Evolutionary conservation across 345 rosid species (phyloP), one percentile per base, ranked within the genome.

Genomic region (Syzygium oleosum): DNA sequence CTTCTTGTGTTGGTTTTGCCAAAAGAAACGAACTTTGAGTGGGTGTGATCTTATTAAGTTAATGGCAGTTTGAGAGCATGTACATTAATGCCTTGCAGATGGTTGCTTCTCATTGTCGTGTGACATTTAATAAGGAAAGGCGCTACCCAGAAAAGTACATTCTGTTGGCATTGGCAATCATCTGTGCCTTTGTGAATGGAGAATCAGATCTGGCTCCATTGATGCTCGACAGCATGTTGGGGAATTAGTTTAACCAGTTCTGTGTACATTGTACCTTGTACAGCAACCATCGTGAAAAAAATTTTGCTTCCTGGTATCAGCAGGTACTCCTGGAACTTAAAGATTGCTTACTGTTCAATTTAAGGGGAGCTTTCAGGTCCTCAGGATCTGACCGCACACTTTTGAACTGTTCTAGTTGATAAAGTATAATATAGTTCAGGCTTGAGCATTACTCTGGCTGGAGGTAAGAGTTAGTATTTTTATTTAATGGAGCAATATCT

Each of bases 1-100:
- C 96, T 98, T 85, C 89, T 98, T 89, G 99, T 94, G 58, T 89
- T 98, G 94, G 93, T 96, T 90, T 86, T 98, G 91, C 99, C 99
- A 14, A 96, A 96, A 91, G 99, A 96, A 91, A 92, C 98, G 46
- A 95, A 96, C 92, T 92, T 90, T 17, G 97, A 94, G 54, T 93
- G 96, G 94, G 93, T 88, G 83, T 94, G 91, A 95, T 53, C 85
- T 25, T 12, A 61, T 43, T 83, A 51, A 31, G 84, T 49, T 29
- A 52, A 51, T 86, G 55, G 87, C 84, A 86, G 79, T 31, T 46
- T 65, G 80, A 63, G 54, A 15, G 73, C 58, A 31, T 73, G 55
- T 86, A 25, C 52, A 38, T 49, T 63, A 38, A 43, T 38, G 41
- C 87, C 87, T 51, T 16, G 46, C 79, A 34, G 25, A 49, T 31